Conservation (phyloP, 164 flowering plant genomes). For the Piper longum region DNA sequence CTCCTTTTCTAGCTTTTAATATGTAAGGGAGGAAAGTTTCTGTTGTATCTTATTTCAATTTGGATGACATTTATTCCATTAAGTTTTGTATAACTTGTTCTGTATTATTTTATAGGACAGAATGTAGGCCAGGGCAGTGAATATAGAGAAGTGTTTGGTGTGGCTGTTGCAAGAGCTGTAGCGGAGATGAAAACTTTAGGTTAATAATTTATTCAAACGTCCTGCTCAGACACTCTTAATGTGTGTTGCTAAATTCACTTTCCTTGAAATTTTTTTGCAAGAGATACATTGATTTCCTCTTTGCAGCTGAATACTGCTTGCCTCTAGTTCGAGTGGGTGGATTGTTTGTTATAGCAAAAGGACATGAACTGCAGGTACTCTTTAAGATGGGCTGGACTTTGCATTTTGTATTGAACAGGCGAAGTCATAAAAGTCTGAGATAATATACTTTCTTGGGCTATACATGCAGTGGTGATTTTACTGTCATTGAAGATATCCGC, state of each 20-base stretch:
- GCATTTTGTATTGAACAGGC: neutral
- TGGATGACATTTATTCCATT: neutral
- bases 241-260: neutral
- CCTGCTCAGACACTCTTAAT: neutral
- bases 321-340: constrained; percentile 94
- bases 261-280: constrained; percentile 1
- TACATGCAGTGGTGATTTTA: no score
- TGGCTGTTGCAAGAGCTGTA: constrained; percentile 93
- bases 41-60: neutral
- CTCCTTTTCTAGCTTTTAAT: neutral
- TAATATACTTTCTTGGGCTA: no score
- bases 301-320: constrained; percentile 80
- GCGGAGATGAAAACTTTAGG: constrained; percentile 94
- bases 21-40: neutral
- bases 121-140: constrained; percentile 45
- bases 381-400: neutral
- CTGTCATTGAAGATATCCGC: no score
- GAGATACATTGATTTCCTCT: neutral
- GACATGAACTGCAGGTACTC: constrained; percentile 76
- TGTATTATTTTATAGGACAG: constrained; percentile 34
- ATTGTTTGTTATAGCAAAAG: constrained; percentile 90
- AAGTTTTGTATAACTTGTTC: no score
- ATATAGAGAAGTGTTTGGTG: constrained; percentile 75
- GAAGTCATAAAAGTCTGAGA: no score
- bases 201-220: constrained; percentile 9